Base-by-base conservation (phyloP, 1,284 basidiomycete species). In the Sporisorium reilianum region DNA sequence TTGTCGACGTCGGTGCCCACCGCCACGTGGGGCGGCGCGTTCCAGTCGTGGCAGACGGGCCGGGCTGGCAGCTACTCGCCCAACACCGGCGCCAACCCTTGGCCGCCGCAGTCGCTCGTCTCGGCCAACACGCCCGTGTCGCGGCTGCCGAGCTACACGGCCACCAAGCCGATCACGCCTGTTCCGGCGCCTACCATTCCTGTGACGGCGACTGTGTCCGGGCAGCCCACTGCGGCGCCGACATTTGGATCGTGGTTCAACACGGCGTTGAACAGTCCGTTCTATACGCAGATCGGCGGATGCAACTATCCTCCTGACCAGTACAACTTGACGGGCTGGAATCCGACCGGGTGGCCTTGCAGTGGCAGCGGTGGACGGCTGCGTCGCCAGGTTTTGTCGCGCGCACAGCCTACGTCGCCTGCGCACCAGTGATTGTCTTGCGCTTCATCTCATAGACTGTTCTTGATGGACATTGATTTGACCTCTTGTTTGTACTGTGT, bases 21-120 rank as follows among this genome's bases (percentile, higher is more conserved):
- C 0, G 53, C 75, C 20, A 59, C 60, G 16, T 80, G 78, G 75
- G 57, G 57, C 34, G 32, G 71, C 9, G 44, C 61, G 14, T 78
- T 69, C 61, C 59, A 67, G 32, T 36, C 56, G 28, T 80, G 73
- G 62, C 67, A 72, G 60, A 80, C 79, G 25, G 79, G 79, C 44
- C 41, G 41, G 3, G 79, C 79, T 8, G 32, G 55, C 7, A 46
- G 38, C 40, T 79, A 74, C 58, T 46, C 55, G 22, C 61, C 75
- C 48, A 60, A 64, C 45, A 62, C 57, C 4, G 53, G 41, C n/a
- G 25, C 51, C 9, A 53, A 66, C 38, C 45, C 69, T 40, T 80
- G 75, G 71, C 78, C 79, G 38, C 79, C 79, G 4, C 46, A 50
- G 28, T 62, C 57, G 38, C 26, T 80, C 23, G 52, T 56, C n/a